Percentiles rank a stretch among this genome's conserved stretches.
Evolutionary conservation across 108 stramenopile genomes (phyloP).

Genomic region (Parietichytrium sp.): DNA sequence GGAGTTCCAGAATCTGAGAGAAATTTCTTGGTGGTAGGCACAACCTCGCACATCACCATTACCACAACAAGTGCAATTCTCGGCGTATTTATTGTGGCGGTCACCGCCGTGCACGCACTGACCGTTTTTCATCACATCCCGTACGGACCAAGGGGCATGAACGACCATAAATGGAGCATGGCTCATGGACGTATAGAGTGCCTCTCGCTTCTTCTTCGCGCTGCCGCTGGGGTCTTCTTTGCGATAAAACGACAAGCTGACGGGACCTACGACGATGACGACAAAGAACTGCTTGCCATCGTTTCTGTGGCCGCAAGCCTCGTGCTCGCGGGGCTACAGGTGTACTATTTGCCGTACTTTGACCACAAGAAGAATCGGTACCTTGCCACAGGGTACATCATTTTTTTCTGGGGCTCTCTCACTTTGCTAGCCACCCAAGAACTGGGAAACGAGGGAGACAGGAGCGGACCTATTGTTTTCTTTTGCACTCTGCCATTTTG

Average conservation of each 20-base stretch:
- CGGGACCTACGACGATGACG: neutral
- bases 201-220: neutral
- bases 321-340: neutral
- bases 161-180: neutral
- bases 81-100: too few species aligned
- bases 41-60: too few species aligned
- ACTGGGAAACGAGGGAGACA: neutral
- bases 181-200: slow-evolving; percentile 3
- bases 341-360: slow-evolving; percentile 27
- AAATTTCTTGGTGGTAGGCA: too few species aligned
- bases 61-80: too few species aligned
- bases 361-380: slow-evolving; percentile 2
- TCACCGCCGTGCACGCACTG: neutral
- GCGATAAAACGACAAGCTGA: too few species aligned
- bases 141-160: neutral
- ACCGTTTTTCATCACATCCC: slow-evolving; percentile 17
- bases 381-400: neutral
- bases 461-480: neutral
- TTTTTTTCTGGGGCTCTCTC: neutral
- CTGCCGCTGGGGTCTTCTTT: neutral
- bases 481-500: neutral
- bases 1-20: too few species aligned
- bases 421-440: neutral
- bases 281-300: neutral
- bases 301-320: neutral